These are phyloP conservation scores for Puccinia hordei DNA, from an alignment of 1,284 basidiomycete species.

Conservation along the genomic window DNA sequence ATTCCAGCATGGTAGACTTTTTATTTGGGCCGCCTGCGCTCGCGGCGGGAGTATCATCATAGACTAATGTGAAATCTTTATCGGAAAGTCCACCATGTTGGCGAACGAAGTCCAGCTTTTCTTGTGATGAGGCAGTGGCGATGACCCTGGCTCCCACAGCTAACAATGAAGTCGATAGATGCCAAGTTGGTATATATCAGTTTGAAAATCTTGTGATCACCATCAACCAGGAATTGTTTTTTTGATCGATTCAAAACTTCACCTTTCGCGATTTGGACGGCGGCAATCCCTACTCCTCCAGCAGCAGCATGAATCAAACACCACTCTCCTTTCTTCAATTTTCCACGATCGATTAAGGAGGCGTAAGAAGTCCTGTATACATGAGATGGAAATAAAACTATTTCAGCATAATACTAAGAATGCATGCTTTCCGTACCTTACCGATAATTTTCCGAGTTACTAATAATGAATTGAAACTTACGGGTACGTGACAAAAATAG, in stretches of 20 bases:
- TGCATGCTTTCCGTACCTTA: no score
- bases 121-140: slow-evolving; percentile 59
- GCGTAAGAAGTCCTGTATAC: slow-evolving; percentile 73
- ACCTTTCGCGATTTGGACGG: slow-evolving; percentile 82
- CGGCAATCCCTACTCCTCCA: slow-evolving; percentile 87
- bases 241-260: slow-evolving; percentile 50
- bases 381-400: not conserved
- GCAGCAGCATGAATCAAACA: slow-evolving; percentile 67
- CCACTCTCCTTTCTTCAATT: slow-evolving; percentile 68
- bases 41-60: slow-evolving; percentile 54
- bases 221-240: not conserved
- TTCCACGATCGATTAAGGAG: slow-evolving; percentile 78
- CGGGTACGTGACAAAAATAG: slow-evolving; percentile 55
- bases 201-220: not conserved
- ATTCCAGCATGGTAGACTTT: slow-evolving; percentile 54
- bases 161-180: not conserved
- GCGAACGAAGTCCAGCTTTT: slow-evolving; percentile 61
- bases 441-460: not conserved
- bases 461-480: not conserved
- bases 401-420: not conserved
- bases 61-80: slow-evolving; percentile 58
- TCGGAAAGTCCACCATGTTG: slow-evolving; percentile 61
- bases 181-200: not conserved
- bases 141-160: slow-evolving; percentile 61
- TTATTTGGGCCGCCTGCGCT: slow-evolving; percentile 53